phyloP scores from a whole-genome alignment of 768 basidiomycete species.

The Fibroporia radiculosa region DNA sequence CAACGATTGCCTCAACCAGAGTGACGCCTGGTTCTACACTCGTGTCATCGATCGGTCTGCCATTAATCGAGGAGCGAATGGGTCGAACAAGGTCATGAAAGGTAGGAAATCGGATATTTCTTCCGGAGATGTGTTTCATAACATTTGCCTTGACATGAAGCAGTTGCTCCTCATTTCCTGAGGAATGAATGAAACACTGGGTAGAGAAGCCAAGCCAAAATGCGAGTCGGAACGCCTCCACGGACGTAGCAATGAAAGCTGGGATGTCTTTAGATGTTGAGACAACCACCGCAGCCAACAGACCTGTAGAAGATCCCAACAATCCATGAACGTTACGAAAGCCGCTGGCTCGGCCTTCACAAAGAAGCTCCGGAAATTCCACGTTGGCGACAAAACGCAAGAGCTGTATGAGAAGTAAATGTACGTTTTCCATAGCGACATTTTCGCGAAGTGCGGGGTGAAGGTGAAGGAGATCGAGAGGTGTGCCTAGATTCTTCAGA shows the following conservation, averaged over 20 bases:
- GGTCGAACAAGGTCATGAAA: conserved; percentile 1
- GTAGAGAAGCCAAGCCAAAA: conserved; percentile 15
- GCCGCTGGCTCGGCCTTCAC: not conserved
- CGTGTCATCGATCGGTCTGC: not conserved
- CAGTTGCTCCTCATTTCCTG: conserved; percentile 4
- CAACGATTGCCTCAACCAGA: conserved; percentile 8
- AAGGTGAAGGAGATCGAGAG: conserved; percentile 6
- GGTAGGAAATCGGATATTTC: conserved; percentile 6
- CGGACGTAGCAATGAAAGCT: conserved; percentile 5
- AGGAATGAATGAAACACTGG: conserved; percentile 1
- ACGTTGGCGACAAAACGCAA: conserved; percentile 8
- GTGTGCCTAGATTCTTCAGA: not conserved
- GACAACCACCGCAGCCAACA: conserved; percentile 13
- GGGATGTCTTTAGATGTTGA: conserved; percentile 6
- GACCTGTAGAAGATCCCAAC: conserved; percentile 15
- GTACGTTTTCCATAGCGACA: conserved; percentile 8
- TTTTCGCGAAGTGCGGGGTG: conserved; percentile 4
- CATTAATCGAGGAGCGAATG: conserved; percentile 9
- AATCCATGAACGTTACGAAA: not conserved
- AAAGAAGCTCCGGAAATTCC: not conserved
- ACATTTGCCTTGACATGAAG: conserved; percentile 4
- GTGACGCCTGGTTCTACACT: not conserved
- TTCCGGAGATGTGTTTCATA: conserved; percentile 3
- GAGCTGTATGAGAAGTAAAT: conserved; percentile 12
- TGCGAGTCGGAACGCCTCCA: conserved; percentile 8